Percentiles rank a stretch among this genome's conserved stretches.
These are phyloP conservation scores for Pleurotus giganteus DNA, from an alignment of 768 basidiomycete species.

Conservation along the genomic window DNA sequence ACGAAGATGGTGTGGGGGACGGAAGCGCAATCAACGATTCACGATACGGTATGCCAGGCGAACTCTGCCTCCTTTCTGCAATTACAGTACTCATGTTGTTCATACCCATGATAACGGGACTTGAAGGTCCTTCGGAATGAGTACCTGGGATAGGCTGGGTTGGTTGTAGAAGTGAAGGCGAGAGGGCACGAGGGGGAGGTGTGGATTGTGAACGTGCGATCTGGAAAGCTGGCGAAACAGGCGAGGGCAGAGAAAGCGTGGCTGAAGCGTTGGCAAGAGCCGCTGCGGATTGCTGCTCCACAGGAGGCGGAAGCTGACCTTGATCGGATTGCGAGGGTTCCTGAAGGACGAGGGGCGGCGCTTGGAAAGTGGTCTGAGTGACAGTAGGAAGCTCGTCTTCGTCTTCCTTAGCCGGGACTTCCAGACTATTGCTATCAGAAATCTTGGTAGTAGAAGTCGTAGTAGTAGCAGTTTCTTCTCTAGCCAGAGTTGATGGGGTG, in stretches of 20 bases:
- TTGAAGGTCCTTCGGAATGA: conserved; percentile 21
- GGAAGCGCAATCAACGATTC: conserved; percentile 25
- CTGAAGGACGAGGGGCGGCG: conserved; percentile 12
- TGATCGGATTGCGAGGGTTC: conserved; percentile 3
- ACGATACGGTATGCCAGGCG: conserved; percentile 20
- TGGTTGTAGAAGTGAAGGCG: conserved; percentile 24
- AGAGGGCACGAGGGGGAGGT: conserved; percentile 20
- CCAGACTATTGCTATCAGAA: conserved; percentile 18
- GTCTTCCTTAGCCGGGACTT: conserved; percentile 28
- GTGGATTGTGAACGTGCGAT: conserved; percentile 14
- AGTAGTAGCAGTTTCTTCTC: background rate
- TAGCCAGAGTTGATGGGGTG: conserved; percentile 9
- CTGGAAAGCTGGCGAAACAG: conserved; percentile 8
- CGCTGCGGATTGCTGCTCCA: background rate
- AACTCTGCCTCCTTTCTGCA: conserved; percentile 4
- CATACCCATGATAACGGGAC: conserved; percentile 3
- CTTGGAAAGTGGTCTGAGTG: conserved; percentile 19
- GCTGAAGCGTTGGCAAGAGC: background rate
- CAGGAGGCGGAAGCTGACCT: background rate
- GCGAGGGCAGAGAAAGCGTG: conserved; percentile 5
- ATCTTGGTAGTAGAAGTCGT: conserved; percentile 10
- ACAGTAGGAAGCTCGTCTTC: conserved; percentile 13
- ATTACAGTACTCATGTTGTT: background rate
- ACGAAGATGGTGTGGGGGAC: conserved; percentile 20
- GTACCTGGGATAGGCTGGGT: conserved; percentile 27